A percentile compares a stretch with the other conserved stretches of the same genome.
These are phyloP conservation scores for Rhodotorula sp. DNA, from an alignment of 1,284 basidiomycete genomes.

Conservation along the genomic window DNA sequence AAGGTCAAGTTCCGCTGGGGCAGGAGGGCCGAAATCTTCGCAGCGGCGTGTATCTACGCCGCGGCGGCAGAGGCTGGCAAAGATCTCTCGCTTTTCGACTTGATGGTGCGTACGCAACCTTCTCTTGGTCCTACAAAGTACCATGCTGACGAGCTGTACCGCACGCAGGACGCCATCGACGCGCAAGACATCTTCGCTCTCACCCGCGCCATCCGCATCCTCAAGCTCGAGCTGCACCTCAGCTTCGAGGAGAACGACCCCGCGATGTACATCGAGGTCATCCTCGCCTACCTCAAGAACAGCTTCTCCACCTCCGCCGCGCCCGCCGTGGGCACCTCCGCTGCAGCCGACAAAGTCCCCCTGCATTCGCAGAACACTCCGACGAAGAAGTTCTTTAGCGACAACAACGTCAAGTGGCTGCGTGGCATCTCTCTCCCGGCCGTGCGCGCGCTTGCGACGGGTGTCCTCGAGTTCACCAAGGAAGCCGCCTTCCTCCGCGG, in stretches of 20 bases:
- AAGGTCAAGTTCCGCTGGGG: conserved; percentile 31
- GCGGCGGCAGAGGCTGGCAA: conserved; percentile 15
- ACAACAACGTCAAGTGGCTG: conserved; percentile 51
- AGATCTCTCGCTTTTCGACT: conserved; percentile 11
- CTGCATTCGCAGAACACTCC: conserved; percentile 40
- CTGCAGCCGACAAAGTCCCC: background rate
- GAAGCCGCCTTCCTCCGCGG: conserved; percentile 50
- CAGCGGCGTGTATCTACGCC: conserved; percentile 33
- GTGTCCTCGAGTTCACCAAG: conserved; percentile 58
- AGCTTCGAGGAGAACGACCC: conserved; percentile 48
- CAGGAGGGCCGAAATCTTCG: conserved; percentile 10
- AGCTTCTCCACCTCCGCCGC: conserved; percentile 43
- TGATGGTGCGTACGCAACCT: conserved; percentile 18
- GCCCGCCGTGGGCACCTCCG: conserved; percentile 41
- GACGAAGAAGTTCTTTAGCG: conserved; percentile 42
- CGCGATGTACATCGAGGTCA: conserved; percentile 55
- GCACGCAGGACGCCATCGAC: conserved; percentile 56
- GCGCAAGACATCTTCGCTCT: conserved; percentile 55
- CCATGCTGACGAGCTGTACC: background rate
- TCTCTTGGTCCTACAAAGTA: background rate
- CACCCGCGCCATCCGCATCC: conserved; percentile 51
- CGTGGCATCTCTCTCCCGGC: conserved; percentile 52
- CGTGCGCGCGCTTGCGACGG: conserved; percentile 58
- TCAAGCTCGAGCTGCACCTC: conserved; percentile 35
- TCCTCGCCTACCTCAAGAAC: conserved; percentile 54